These are phyloP conservation scores for Pseudocercospora eumusae DNA, from an alignment of 2,329 filamentous ascomycete species.

Conservation along the genomic window DNA sequence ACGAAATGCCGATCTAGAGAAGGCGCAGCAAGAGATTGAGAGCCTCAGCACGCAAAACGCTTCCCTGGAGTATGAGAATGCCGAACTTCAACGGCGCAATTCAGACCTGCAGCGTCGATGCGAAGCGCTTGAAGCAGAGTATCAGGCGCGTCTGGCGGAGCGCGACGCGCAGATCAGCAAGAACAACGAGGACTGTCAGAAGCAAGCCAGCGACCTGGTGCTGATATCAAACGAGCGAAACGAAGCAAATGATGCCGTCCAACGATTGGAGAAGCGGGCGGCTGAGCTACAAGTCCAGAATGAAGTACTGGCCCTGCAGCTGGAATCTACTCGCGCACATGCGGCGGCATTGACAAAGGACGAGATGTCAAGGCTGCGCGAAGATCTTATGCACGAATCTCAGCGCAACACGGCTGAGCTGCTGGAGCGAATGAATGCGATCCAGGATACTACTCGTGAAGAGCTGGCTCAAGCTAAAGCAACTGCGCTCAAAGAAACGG, in stretches of 20 bases:
- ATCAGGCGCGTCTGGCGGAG: not conserved
- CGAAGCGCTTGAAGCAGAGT: not conserved
- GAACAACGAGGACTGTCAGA: not conserved
- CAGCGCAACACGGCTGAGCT: not conserved
- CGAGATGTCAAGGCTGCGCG: not conserved
- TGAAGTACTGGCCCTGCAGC: not conserved
- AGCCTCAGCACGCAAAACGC: not conserved
- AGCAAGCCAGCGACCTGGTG: not conserved
- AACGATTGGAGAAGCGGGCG: not conserved
- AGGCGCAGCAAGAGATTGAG: not conserved
- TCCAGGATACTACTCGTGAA: not conserved
- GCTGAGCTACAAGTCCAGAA: not conserved
- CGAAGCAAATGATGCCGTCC: not conserved
- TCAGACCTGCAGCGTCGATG: not conserved
- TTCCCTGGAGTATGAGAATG: not conserved
- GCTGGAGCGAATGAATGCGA: not conserved
- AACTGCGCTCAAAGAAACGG: not conserved
- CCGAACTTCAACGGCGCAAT: not conserved
- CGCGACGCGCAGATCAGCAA: not conserved
- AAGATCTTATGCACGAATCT: not conserved
- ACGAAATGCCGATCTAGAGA: conserved; percentile 6
- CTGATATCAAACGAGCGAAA: not conserved
- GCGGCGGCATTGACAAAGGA: not conserved
- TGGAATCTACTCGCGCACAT: not conserved
- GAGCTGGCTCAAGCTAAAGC: not conserved